Evolutionary conservation across 164 flowering plant genomes (phyloP).

Genomic region (Magnolia kwangsiensis): DNA sequence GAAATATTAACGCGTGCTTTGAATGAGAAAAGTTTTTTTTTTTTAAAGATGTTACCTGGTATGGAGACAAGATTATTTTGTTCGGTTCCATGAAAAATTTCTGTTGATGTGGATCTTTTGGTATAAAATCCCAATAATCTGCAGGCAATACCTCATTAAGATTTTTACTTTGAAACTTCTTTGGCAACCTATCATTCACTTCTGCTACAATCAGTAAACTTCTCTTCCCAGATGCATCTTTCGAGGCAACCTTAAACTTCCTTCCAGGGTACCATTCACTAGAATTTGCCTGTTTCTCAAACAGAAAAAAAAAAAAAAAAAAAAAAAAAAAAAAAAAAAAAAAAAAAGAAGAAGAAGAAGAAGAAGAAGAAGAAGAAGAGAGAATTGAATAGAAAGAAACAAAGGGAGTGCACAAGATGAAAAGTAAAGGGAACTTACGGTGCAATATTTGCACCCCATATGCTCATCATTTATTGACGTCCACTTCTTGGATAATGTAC

Average conservation of each 20-base stretch:
- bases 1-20: background rate
- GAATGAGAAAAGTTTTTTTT: too few relatives aligned
- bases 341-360: too few relatives aligned
- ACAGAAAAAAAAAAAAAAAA: background rate
- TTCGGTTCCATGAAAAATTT: constrained; percentile 26
- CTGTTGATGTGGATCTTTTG: constrained; percentile 43
- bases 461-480: constrained; percentile 1
- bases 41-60: constrained; percentile 50
- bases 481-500: constrained; percentile 10
- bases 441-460: constrained; percentile 67
- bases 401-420: background rate
- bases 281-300: constrained; percentile 33
- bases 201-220: constrained; percentile 47
- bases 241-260: constrained; percentile 59
- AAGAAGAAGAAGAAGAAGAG: too few relatives aligned
- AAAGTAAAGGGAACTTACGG: constrained; percentile 44
- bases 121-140: constrained; percentile 83
- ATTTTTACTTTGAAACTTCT: constrained; percentile 23
- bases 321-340: background rate
- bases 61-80: constrained; percentile 50
- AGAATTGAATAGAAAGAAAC: constrained; percentile 6
- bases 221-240: constrained; percentile 41
- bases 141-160: constrained; percentile 32
- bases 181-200: constrained; percentile 38
- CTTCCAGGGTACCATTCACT: constrained; percentile 54